phyloP scores from a whole-genome alignment of 495 filamentous ascomycete species.

The Xylaria acuta region DNA sequence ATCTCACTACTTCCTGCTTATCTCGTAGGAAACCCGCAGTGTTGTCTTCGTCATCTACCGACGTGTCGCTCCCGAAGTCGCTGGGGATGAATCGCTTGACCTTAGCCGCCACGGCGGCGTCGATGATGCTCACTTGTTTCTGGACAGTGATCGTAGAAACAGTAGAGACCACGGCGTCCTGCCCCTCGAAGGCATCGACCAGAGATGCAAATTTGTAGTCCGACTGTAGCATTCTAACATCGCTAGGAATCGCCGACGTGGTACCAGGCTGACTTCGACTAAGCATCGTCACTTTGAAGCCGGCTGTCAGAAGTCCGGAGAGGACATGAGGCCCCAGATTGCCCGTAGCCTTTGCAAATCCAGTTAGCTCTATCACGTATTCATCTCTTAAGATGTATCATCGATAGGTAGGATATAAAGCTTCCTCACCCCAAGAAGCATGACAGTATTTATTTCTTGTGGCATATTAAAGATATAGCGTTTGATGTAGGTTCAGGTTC shows the following conservation, averaged over 20 bases:
- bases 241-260: background rate
- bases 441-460: background rate
- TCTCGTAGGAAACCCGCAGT: background rate
- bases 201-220: background rate
- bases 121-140: background rate
- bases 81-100: slow-evolving; percentile 2
- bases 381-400: background rate
- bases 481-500: background rate
- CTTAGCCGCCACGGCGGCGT: background rate
- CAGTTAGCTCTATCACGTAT: background rate
- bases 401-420: background rate
- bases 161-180: background rate
- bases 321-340: background rate
- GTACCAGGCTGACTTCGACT: background rate
- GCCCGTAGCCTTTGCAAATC: background rate
- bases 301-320: background rate
- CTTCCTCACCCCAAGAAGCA: background rate
- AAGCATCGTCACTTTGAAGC: background rate
- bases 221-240: background rate
- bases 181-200: background rate
- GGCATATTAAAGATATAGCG: background rate
- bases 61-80: background rate
- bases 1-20: background rate
- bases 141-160: background rate
- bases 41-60: background rate